Conservation (phyloP, 179 eudicot species). For the Pouteria campechiana region DNA sequence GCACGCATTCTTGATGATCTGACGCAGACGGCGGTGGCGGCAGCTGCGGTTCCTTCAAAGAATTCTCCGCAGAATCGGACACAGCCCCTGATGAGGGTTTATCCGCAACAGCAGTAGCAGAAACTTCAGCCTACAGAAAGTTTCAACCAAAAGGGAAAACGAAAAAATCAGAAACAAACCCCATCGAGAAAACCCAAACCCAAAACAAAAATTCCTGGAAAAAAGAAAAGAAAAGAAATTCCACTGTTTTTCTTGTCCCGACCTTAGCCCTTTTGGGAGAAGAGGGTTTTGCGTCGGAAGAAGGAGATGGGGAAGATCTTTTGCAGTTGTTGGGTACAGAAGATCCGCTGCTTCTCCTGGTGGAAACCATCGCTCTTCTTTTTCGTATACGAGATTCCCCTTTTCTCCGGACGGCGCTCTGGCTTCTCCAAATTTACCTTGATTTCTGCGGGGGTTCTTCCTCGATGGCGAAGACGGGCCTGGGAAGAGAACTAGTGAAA, state of each 20-base stretch:
- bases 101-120: too few species aligned
- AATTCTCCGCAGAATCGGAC: conserved; percentile 33
- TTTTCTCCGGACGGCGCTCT: not conserved
- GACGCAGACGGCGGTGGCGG: conserved; percentile 18
- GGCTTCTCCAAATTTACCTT: conserved; percentile 2
- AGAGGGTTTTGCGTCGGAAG: conserved; percentile 39
- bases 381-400: not conserved
- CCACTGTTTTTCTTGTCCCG: not conserved
- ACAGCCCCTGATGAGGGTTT: conserved; percentile 30
- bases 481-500: conserved; percentile 2
- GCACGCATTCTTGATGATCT: conserved; percentile 42
- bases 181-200: not conserved
- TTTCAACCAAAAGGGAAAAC: not conserved
- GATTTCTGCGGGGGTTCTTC: not conserved
- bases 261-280: conserved; percentile 60
- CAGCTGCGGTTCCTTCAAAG: conserved; percentile 31
- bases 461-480: not conserved
- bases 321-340: conserved; percentile 24
- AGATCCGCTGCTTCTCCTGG: conserved; percentile 71
- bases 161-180: conserved; percentile 11
- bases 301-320: conserved; percentile 38
- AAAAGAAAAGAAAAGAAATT: not conserved
- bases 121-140: not conserved
- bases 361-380: conserved; percentile 44
- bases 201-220: not conserved